Percentiles rank a stretch among this genome's conserved stretches.
These are phyloP conservation scores for Telfairia occidentalis DNA, from an alignment of 331 rosid species.

Conservation along the genomic window DNA sequence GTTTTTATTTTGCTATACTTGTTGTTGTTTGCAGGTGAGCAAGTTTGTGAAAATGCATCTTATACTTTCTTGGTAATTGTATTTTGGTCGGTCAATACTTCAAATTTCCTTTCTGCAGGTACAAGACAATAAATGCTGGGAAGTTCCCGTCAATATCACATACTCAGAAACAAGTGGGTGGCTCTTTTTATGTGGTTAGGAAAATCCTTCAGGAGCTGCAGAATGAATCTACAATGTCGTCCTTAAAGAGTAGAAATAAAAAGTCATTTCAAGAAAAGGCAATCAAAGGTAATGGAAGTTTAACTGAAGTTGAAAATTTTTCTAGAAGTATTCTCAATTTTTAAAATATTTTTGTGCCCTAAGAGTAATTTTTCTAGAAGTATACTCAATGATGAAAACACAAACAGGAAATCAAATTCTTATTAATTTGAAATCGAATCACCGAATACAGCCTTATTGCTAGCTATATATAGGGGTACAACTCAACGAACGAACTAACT, in stretches of 20 bases:
- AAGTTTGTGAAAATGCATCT: background rate
- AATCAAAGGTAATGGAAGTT: background rate
- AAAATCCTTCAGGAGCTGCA: constrained; percentile 15
- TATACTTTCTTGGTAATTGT: background rate
- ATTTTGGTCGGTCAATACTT: background rate
- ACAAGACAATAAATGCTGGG: constrained; percentile 4
- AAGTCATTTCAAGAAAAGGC: background rate
- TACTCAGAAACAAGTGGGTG: constrained; percentile 11
- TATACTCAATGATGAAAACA: too few species aligned
- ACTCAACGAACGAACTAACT: too few species aligned
- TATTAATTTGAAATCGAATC: too few species aligned
- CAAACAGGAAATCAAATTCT: too few species aligned
- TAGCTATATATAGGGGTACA: too few species aligned
- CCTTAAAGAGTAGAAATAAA: background rate
- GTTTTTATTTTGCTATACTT: background rate
- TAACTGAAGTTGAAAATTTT: background rate
- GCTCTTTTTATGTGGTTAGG: constrained; percentile 11
- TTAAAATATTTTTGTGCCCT: background rate
- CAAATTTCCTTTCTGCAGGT: background rate
- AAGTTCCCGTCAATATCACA: background rate
- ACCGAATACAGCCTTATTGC: too few species aligned
- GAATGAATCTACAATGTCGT: background rate
- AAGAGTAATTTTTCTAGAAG: too few species aligned
- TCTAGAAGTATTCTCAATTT: background rate
- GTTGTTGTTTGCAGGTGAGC: background rate